Base-by-base conservation (phyloP, 2,329 filamentous ascomycete species). In the Hortaea sp. region DNA sequence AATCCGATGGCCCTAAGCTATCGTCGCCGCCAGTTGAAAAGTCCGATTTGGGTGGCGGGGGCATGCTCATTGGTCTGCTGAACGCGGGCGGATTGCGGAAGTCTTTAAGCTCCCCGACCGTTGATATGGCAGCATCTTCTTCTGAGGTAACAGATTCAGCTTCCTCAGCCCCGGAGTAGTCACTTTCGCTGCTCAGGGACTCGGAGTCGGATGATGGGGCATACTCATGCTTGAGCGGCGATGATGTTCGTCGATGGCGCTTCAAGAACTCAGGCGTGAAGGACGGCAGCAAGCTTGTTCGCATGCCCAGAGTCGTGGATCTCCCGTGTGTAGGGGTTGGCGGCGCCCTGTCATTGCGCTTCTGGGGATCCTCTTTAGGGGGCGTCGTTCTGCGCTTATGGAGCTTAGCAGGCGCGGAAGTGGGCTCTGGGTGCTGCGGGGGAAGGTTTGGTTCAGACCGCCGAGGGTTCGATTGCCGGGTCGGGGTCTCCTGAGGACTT, bases 191-290 rank as follows among this genome's bases (percentile, higher is more conserved):
- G 1, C 71, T 75, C 6, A 74, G 75, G 5, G 79, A 79, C 38
- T 78, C 77, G 0, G 80, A 82, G 40, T 78, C 79, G 5, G 79
- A 81, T 11, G 92, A 97, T 10, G 90, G 90, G 52, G 89, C 83
- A 58, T 95, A 98, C 67, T 98, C 90, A 62, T 97, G 90, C 69
- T 98, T 98, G 42, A 98, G 72, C 0, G 92, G 92, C 1, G 92
- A 98, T 0, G 92, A 97, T 1, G 81, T 84, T 12, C 88, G 80
- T 39, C 89, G 79, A 60, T 83, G 64, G 64, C 73, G 53, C 52
- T 59, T 62, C 38, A 66, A 41, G 50, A 65, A 66, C 3, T 57
- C 59, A 6, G 63, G 62, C 10, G 63, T 65, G 44, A 65, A 56
- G 3, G 62, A 60, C 2, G 61, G 58, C 1, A 65, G 44, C 20